phyloP scores from a whole-genome alignment of 2,329 filamentous ascomycete species.

The Xylaria hypoxylon region DNA sequence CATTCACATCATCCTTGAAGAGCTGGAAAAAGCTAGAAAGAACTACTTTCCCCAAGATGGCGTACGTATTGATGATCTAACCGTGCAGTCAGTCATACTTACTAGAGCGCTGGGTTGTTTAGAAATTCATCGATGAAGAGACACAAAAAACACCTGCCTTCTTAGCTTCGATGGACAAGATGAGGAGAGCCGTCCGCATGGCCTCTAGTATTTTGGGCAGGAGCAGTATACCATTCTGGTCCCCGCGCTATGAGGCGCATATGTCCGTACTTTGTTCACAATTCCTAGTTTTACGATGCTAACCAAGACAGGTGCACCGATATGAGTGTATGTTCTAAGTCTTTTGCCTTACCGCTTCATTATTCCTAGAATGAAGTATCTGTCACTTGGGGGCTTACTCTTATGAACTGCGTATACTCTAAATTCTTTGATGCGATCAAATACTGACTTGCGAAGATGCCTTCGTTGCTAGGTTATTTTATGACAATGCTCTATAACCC shows the following conservation, averaged over 20 bases:
- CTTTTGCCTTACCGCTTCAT: not conserved
- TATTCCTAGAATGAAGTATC: not conserved
- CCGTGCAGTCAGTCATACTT: not conserved
- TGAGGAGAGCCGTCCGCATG: slow-evolving; percentile 52
- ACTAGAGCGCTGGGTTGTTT: not conserved
- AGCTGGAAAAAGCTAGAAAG: slow-evolving; percentile 50
- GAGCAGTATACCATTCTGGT: slow-evolving; percentile 60
- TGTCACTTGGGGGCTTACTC: not conserved
- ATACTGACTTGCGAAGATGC: slow-evolving; percentile 48
- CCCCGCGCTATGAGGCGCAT: slow-evolving; percentile 59
- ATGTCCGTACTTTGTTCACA: slow-evolving; percentile 52
- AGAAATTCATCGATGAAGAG: slow-evolving; percentile 54
- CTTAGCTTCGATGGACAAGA: slow-evolving; percentile 49
- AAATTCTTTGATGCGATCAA: not conserved
- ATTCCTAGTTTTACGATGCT: not conserved
- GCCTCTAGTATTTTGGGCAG: slow-evolving; percentile 55
- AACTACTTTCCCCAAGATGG: slow-evolving; percentile 54
- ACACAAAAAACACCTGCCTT: slow-evolving; percentile 53
- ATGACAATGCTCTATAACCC: slow-evolving; percentile 64
- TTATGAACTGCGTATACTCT: not conserved
- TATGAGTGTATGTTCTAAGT: slow-evolving; percentile 44
- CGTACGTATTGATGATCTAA: slow-evolving; percentile 41
- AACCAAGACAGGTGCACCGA: slow-evolving; percentile 50
- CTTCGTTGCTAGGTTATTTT: slow-evolving; percentile 59
- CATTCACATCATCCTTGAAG: slow-evolving; percentile 55